Evolutionary conservation across 2,329 filamentous ascomycete genomes (phyloP).

Genomic region (Aspergillus pseudoglaucus): DNA sequence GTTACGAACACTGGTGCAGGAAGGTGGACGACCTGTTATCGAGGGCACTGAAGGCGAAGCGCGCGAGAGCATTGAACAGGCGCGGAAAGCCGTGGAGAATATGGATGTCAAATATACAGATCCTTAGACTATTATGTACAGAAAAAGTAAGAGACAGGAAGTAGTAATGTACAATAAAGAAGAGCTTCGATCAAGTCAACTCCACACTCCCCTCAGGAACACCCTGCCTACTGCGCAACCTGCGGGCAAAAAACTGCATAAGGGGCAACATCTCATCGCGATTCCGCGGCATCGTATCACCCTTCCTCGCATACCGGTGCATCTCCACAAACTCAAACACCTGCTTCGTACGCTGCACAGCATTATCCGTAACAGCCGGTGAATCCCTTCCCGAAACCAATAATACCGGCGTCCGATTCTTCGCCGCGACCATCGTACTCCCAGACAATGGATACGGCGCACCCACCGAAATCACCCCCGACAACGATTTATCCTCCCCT

Average conservation of each 20-base stretch:
- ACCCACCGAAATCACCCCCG: conserved; percentile 39
- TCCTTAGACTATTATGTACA: not conserved
- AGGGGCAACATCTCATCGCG: conserved; percentile 83
- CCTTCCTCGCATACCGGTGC: conserved; percentile 62
- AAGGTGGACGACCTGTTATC: conserved; percentile 34
- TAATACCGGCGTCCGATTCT: conserved; percentile 37
- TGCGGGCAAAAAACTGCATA: conserved; percentile 64
- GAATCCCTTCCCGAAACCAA: conserved; percentile 36
- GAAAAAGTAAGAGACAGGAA: too few species aligned
- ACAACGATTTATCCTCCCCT: conserved; percentile 12
- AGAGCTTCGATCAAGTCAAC: conserved; percentile 21
- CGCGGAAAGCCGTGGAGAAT: conserved; percentile 41
- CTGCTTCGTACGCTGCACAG: conserved; percentile 56
- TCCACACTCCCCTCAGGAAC: conserved; percentile 43
- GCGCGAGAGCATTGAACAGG: conserved; percentile 41
- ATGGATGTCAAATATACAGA: conserved; percentile 12
- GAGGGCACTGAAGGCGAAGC: conserved; percentile 35
- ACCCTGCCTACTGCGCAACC: conserved; percentile 38
- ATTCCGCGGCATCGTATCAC: conserved; percentile 75
- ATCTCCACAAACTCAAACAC: conserved; percentile 62
- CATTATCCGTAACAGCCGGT: conserved; percentile 54
- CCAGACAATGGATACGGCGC: conserved; percentile 34
- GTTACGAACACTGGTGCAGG: conserved; percentile 42
- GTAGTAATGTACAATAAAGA: not conserved
- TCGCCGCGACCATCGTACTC: conserved; percentile 18